phyloP scores from a whole-genome alignment of 768 basidiomycete species.

The Cantharellus cinnabarinus region DNA sequence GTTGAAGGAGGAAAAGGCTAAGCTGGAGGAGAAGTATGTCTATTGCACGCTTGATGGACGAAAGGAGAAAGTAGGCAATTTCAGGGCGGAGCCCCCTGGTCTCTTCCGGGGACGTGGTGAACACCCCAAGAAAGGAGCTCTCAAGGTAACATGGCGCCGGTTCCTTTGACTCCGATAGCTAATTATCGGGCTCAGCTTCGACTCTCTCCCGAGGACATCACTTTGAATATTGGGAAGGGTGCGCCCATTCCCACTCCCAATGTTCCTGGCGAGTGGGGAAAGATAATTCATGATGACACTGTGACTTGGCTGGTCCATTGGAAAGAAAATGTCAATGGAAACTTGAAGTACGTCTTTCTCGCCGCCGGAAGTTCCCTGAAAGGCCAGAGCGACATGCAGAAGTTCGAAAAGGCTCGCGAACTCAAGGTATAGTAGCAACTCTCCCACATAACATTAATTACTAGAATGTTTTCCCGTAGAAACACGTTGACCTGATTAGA shows the following conservation, averaged over 20 bases:
- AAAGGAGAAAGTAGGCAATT: constrained; percentile 96
- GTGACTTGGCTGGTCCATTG: constrained; percentile 98
- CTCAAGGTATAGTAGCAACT: constrained; percentile 42
- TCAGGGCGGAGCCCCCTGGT: constrained; percentile 96
- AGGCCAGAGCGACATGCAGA: constrained; percentile 92
- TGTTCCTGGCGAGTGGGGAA: constrained; percentile 80
- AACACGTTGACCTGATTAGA: constrained; percentile 78
- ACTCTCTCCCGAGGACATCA: constrained; percentile 86
- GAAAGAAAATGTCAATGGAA: constrained; percentile 95
- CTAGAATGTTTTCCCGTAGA: constrained; percentile 24
- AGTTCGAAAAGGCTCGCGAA: constrained; percentile 95
- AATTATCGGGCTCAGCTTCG: constrained; percentile 34
- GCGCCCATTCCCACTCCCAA: constrained; percentile 69
- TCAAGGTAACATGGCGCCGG: constrained; percentile 40
- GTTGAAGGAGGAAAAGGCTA: constrained; percentile 67
- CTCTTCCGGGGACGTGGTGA: constrained; percentile 94
- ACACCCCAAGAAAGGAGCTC: constrained; percentile 89
- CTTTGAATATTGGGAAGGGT: constrained; percentile 74
- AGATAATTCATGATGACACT: constrained; percentile 74
- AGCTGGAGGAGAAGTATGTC: constrained; percentile 64
- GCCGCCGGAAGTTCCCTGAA: constrained; percentile 95
- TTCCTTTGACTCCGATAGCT: not conserved
- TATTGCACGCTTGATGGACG: constrained; percentile 83
- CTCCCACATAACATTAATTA: not conserved
- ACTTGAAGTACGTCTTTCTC: constrained; percentile 93